A percentile compares a stretch with the other conserved stretches of the same genome.
Conservation (phyloP, 257 asterid genomes). For the Petunia axillaris region DNA sequence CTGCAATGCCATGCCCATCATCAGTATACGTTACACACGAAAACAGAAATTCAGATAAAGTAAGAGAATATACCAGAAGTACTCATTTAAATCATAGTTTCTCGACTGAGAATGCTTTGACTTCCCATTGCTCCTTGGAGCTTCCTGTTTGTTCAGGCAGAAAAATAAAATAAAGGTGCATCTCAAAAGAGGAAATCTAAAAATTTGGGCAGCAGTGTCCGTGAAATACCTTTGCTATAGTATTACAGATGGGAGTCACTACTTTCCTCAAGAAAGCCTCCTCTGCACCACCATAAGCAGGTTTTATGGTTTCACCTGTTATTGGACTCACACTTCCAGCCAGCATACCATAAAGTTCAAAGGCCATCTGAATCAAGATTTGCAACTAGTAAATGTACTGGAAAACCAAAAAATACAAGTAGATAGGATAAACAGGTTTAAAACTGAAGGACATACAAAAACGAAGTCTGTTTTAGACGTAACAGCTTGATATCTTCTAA, state of each 20-base stretch:
- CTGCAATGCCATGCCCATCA: conserved; percentile 49
- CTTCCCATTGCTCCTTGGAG: conserved; percentile 61
- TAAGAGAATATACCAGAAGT: conserved; percentile 66
- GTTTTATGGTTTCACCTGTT: conserved; percentile 93
- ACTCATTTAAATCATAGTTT: conserved; percentile 92
- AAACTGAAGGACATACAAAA: not conserved
- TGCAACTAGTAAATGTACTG: conserved; percentile 24
- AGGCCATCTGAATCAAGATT: conserved; percentile 72
- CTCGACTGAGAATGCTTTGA: conserved; percentile 92
- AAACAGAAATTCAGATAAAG: not conserved
- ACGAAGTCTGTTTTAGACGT: conserved; percentile 10
- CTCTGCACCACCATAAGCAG: conserved; percentile 93
- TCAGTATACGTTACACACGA: conserved; percentile 30
- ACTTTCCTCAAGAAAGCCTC: conserved; percentile 91
- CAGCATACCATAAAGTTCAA: conserved; percentile 87
- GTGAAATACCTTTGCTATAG: conserved; percentile 62
- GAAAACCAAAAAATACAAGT: conserved; percentile 17
- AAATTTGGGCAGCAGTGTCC: not conserved
- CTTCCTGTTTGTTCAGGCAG: conserved; percentile 64
- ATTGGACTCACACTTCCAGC: conserved; percentile 93
- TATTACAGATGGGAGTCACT: conserved; percentile 77
- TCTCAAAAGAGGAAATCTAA: conserved; percentile 10
- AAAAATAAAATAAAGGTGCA: conserved; percentile 5
- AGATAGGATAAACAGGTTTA: conserved; percentile 1
- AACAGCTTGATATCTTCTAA: conserved; percentile 16